Evolutionary conservation across 2,329 filamentous ascomycete genomes (phyloP).

Genomic region (Aureobasidium sp.): DNA sequence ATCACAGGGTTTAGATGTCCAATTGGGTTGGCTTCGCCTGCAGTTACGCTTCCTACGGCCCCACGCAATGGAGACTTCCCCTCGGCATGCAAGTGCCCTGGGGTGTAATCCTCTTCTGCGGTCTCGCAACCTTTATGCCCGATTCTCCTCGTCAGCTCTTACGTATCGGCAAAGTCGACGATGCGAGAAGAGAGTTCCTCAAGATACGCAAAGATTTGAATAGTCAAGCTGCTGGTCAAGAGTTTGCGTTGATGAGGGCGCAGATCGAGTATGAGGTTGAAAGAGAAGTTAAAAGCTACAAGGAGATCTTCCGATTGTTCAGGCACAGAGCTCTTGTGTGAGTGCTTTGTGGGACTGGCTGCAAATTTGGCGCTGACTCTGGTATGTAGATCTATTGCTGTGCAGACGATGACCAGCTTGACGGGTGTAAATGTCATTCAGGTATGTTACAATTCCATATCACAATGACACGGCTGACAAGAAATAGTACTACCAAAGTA

Average conservation of each 20-base stretch:
- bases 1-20: slow-evolving; percentile 27
- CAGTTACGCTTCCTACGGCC: slow-evolving; percentile 47
- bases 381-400: slow-evolving; percentile 38
- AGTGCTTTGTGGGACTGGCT: neutral
- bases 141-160: slow-evolving; percentile 50
- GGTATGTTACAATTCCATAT: slow-evolving; percentile 19
- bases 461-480: neutral
- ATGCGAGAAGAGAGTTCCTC: slow-evolving; percentile 43
- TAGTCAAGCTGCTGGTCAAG: slow-evolving; percentile 40
- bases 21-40: slow-evolving; percentile 54
- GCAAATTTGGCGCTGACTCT: too few relatives aligned
- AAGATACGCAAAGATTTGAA: slow-evolving; percentile 43
- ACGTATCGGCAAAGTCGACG: slow-evolving; percentile 42
- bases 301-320: slow-evolving; percentile 48
- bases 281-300: slow-evolving; percentile 46
- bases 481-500: slow-evolving; percentile 17
- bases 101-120: slow-evolving; percentile 49
- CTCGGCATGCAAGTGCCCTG: slow-evolving; percentile 51
- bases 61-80: slow-evolving; percentile 49
- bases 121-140: slow-evolving; percentile 50
- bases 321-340: slow-evolving; percentile 45
- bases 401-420: slow-evolving; percentile 52
- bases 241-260: slow-evolving; percentile 48
- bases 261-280: slow-evolving; percentile 49
- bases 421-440: slow-evolving; percentile 54